phyloP scores from a whole-genome alignment of 331 rosid species.

The Pyrus hybrid region DNA sequence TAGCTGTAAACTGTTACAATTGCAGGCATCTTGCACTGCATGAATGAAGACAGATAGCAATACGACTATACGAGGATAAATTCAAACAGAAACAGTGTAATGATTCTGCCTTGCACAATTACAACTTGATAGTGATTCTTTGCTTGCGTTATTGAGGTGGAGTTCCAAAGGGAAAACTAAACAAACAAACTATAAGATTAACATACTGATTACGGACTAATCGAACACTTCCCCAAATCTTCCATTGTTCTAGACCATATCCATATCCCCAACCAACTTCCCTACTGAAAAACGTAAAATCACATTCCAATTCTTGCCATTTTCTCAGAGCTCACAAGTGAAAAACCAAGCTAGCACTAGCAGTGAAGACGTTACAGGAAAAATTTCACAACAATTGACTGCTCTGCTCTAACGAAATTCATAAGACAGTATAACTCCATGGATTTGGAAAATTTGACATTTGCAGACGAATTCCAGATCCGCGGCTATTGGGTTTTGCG shows the following conservation, averaged over 20 bases:
- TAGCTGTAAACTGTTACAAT: no score
- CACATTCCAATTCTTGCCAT: background rate
- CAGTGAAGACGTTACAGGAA: background rate
- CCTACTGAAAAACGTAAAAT: background rate
- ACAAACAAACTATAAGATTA: background rate
- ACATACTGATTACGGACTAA: background rate
- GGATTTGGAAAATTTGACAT: background rate
- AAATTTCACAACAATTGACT: background rate
- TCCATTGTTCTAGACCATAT: background rate
- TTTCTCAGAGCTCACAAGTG: background rate
- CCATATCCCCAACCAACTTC: background rate
- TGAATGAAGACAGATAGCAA: background rate
- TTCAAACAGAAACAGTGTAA: no score
- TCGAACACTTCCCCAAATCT: background rate
- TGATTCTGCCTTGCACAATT: background rate
- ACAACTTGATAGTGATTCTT: no score
- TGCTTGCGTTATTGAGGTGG: background rate
- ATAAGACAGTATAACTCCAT: background rate
- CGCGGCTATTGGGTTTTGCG: background rate
- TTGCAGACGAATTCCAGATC: background rate
- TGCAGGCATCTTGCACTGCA: background rate
- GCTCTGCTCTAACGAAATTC: background rate
- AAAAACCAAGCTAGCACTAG: background rate
- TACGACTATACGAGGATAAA: background rate
- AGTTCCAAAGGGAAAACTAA: background rate